Conservation (phyloP, 768 basidiomycete species). For the Tulasnella sp. region DNA sequence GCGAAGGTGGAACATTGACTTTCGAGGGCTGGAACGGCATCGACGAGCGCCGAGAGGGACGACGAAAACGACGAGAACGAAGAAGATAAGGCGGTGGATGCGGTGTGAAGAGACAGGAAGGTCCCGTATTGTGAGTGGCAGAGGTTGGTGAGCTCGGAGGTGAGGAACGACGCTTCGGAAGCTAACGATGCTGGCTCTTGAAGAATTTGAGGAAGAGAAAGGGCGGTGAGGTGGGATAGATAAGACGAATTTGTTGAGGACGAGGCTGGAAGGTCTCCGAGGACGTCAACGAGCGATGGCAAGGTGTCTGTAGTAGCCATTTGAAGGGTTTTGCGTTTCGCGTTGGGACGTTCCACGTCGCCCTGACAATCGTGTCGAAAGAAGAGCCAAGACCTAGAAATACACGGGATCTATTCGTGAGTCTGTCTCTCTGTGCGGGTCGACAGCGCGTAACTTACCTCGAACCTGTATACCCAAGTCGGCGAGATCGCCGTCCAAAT, state of each 20-base stretch:
- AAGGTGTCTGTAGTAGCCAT: neutral
- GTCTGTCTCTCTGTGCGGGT: too few relatives aligned
- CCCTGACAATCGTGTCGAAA: too few relatives aligned
- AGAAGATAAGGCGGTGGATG: constrained; percentile 61
- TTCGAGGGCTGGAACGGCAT: constrained; percentile 65
- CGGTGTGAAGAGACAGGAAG: constrained; percentile 78
- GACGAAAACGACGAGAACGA: constrained; percentile 68
- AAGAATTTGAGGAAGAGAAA: constrained; percentile 60
- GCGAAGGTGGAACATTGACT: constrained; percentile 63
- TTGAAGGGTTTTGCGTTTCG: neutral
- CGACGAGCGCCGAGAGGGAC: constrained; percentile 62
- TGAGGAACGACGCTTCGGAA: constrained; percentile 78
- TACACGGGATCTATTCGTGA: too few relatives aligned
- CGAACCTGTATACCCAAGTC: neutral
- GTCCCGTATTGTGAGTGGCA: constrained; percentile 88
- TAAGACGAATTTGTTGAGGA: constrained; percentile 38
- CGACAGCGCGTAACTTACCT: neutral
- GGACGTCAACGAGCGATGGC: neutral
- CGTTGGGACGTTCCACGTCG: too few relatives aligned
- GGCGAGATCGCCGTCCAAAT: neutral
- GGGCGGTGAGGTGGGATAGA: constrained; percentile 54
- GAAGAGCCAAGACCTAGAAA: too few relatives aligned
- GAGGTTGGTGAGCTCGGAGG: constrained; percentile 79
- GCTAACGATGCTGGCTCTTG: constrained; percentile 68
- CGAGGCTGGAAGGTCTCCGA: constrained; percentile 19